These are phyloP conservation scores for Penicillium sp. DNA, from an alignment of 2,329 filamentous ascomycete genomes.

Conservation along the genomic window DNA sequence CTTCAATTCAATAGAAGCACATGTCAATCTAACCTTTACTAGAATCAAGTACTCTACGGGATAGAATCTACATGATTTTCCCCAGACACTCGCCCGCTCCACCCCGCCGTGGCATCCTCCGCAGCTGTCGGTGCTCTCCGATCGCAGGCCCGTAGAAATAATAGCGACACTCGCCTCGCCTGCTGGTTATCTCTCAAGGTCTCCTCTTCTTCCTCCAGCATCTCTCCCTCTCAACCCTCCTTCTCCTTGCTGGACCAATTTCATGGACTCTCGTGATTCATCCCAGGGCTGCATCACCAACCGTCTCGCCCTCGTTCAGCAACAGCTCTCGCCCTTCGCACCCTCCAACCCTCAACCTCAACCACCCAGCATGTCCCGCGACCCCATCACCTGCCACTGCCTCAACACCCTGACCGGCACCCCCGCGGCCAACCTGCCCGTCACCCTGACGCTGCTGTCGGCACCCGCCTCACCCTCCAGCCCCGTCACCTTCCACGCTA, in stretches of 20 bases:
- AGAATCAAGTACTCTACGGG: too few species aligned
- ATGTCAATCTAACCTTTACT: too few species aligned
- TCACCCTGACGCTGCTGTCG: conserved; percentile 59
- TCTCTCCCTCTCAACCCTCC: conserved; percentile 4
- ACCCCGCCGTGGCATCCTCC: conserved; percentile 26
- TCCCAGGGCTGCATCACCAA: conserved; percentile 31
- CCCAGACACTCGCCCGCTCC: neutral
- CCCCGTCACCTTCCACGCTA: conserved; percentile 39
- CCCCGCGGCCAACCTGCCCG: conserved; percentile 49
- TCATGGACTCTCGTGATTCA: conserved; percentile 25
- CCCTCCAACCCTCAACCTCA: conserved; percentile 16
- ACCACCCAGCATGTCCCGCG: conserved; percentile 39
- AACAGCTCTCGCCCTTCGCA: conserved; percentile 29
- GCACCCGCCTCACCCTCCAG: conserved; percentile 43
- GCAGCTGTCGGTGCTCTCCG: conserved; percentile 40
- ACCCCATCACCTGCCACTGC: conserved; percentile 54
- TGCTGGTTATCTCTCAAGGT: neutral
- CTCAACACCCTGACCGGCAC: conserved; percentile 53
- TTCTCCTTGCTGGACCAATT: conserved; percentile 1
- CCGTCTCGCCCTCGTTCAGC: conserved; percentile 38
- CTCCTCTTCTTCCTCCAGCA: neutral
- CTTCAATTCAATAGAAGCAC: too few species aligned
- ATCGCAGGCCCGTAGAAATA: conserved; percentile 27
- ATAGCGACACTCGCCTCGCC: neutral
- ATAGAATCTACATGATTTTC: neutral